phyloP scores from a whole-genome alignment of 2,329 filamentous ascomycete genomes.

The Trichoderma atrobrunneum region DNA sequence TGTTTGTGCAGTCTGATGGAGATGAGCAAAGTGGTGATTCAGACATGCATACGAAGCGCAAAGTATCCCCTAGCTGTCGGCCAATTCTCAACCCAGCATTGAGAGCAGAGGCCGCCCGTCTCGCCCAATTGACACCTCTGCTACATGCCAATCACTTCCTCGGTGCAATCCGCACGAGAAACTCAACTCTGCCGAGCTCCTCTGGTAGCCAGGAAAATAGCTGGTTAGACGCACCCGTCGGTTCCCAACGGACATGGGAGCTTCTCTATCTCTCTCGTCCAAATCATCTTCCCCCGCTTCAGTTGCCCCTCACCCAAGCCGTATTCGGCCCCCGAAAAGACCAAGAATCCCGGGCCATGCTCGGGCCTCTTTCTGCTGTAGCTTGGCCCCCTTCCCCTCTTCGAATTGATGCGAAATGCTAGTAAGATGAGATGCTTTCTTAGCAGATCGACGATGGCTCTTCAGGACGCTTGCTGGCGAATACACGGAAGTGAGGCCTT shows the following conservation, averaged over 20 bases:
- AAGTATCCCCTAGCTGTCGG: not conserved
- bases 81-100: not conserved
- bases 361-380: not conserved
- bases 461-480: not conserved
- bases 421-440: constrained; percentile 5
- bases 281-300: not conserved
- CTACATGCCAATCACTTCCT: not conserved
- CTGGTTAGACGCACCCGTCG: constrained; percentile 3
- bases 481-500: constrained; percentile 13
- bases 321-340: constrained; percentile 3
- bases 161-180: not conserved
- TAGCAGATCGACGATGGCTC: constrained; percentile 12
- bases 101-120: not conserved
- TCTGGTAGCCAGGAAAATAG: not conserved
- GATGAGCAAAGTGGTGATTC: not conserved
- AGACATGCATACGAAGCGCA: not conserved
- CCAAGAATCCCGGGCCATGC: not conserved
- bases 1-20: not conserved
- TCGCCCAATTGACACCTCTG: not conserved
- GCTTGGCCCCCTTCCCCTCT: not conserved
- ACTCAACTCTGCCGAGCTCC: not conserved
- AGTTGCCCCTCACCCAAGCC: constrained; percentile 17
- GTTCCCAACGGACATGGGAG: not conserved
- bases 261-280: not conserved
- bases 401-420: not conserved